A percentile compares a stretch with the other conserved stretches of the same genome.
These are phyloP conservation scores for Shiraia sp. DNA, from an alignment of 2,329 filamentous ascomycete genomes.

Conservation along the genomic window DNA sequence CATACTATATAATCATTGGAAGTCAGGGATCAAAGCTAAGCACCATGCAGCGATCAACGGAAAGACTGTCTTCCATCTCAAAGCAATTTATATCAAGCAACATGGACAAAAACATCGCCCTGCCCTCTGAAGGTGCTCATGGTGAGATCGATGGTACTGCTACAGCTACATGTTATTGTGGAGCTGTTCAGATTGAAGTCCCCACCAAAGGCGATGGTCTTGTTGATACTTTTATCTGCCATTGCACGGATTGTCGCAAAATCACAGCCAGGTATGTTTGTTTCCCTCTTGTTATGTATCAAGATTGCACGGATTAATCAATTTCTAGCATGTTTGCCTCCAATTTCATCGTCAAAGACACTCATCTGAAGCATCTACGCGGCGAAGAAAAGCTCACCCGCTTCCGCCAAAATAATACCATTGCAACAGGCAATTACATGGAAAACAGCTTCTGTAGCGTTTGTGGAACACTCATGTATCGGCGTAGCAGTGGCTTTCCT, in stretches of 20 bases:
- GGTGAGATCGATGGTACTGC: slow-evolving; percentile 21
- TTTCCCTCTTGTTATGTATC: too few species aligned
- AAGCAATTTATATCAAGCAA: neutral
- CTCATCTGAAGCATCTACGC: slow-evolving; percentile 54
- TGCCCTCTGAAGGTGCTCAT: slow-evolving; percentile 3
- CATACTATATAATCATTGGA: too few species aligned
- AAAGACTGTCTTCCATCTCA: neutral
- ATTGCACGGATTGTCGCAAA: slow-evolving; percentile 61
- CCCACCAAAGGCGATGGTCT: slow-evolving; percentile 39
- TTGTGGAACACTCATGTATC: slow-evolving; percentile 66
- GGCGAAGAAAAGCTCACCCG: slow-evolving; percentile 55
- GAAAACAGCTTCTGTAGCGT: slow-evolving; percentile 64
- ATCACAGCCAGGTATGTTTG: slow-evolving; percentile 13
- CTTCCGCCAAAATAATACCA: slow-evolving; percentile 47
- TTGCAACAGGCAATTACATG: slow-evolving; percentile 53
- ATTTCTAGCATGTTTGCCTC: slow-evolving; percentile 57
- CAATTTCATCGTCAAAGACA: slow-evolving; percentile 57
- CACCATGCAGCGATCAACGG: neutral
- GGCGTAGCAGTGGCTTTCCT: slow-evolving; percentile 29
- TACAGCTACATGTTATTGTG: slow-evolving; percentile 39
- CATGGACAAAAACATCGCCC: slow-evolving; percentile 2
- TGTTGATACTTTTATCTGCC: slow-evolving; percentile 59
- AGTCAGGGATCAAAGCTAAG: too few species aligned
- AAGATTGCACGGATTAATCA: neutral
- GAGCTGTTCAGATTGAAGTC: slow-evolving; percentile 32